phyloP scores from a whole-genome alignment of 208 protist species.

The Crithidia bombi region DNA sequence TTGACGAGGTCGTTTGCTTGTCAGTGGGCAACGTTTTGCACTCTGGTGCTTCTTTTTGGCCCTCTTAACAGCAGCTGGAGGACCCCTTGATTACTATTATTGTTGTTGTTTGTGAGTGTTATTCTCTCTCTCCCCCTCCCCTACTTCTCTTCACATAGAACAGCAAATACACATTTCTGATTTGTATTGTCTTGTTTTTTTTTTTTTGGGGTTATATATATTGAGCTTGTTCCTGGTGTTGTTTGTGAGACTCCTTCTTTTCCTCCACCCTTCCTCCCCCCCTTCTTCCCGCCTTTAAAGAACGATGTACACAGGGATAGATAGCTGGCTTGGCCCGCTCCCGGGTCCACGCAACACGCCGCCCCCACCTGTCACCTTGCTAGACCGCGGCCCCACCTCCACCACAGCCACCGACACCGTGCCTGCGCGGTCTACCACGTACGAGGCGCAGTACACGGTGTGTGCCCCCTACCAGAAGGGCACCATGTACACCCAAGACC shows the following conservation, averaged over 20 bases:
- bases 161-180: background rate
- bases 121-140: slow-evolving; percentile 6
- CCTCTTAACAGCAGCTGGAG: no score
- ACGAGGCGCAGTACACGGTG: slow-evolving; percentile 62
- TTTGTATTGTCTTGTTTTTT: background rate
- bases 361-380: slow-evolving; percentile 39
- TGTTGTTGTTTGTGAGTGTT: background rate
- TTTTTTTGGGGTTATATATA: no score
- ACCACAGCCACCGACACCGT: slow-evolving; percentile 47
- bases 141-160: background rate
- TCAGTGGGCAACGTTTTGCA: background rate
- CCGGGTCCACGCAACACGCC: slow-evolving; percentile 19
- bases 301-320: slow-evolving; percentile 31
- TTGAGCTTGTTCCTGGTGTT: no score
- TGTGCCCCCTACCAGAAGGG: slow-evolving; percentile 51
- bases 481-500: slow-evolving; percentile 73
- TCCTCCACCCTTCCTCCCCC: no score
- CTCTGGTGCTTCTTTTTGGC: background rate
- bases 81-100: no score
- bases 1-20: background rate
- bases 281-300: no score
- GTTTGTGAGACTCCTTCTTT: no score
- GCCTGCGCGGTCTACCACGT: slow-evolving; percentile 68
- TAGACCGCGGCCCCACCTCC: slow-evolving; percentile 44
- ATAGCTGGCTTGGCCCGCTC: slow-evolving; percentile 36